These are phyloP conservation scores for Vigna reflexopilosa DNA, from an alignment of 306 rosid species.

Conservation along the genomic window DNA sequence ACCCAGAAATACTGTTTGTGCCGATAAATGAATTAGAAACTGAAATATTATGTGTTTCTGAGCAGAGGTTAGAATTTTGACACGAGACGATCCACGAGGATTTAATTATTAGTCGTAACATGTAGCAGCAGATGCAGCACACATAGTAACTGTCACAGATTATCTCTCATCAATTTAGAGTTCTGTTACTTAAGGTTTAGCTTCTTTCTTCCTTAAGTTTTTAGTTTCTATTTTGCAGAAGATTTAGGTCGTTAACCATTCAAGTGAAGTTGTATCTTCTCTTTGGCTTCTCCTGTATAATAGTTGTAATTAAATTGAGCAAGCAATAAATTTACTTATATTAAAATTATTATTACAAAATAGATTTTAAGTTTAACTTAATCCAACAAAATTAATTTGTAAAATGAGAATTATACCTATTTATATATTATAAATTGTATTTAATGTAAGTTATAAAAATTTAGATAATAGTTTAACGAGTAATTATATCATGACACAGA, in stretches of 20 bases:
- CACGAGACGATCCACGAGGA: not conserved
- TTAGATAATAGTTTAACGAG: too few relatives aligned
- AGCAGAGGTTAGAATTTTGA: not conserved
- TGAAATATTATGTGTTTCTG: not conserved
- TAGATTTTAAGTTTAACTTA: too few relatives aligned
- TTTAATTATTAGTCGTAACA: not conserved
- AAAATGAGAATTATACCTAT: too few relatives aligned
- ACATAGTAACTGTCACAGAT: not conserved
- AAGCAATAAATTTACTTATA: not conserved
- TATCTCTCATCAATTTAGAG: not conserved
- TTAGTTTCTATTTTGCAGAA: not conserved
- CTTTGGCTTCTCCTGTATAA: not conserved
- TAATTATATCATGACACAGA: too few relatives aligned
- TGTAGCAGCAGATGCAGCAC: constrained; percentile 1
- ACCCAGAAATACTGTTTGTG: too few relatives aligned
- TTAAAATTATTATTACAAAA: too few relatives aligned
- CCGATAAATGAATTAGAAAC: not conserved
- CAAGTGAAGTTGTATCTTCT: not conserved
- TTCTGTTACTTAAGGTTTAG: not conserved
- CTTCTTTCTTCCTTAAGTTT: not conserved
- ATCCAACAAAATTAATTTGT: too few relatives aligned
- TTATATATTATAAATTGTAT: too few relatives aligned
- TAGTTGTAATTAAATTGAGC: not conserved
- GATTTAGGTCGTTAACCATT: not conserved
- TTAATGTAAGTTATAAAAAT: too few relatives aligned